Evolutionary conservation across 2,329 filamentous ascomycete genomes (phyloP), one percentile per base, ranked within the genome.

Genomic region (Delphinella strobiligena): DNA sequence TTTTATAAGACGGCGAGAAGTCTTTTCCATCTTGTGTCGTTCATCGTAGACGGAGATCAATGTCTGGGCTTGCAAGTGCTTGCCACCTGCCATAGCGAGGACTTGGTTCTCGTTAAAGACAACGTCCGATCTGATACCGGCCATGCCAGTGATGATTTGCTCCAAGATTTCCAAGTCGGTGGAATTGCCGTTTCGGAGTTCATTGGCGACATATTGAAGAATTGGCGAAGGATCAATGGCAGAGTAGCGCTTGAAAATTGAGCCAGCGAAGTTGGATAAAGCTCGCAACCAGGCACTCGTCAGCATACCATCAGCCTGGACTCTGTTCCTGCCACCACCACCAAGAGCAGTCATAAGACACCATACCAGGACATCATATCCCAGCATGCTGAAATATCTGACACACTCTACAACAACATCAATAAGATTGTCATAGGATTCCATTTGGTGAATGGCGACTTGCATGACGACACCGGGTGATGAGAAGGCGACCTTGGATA

Each of bases 401-500:
- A 85, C 87, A 54, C 88, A 95, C 56, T 95, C 87, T 11, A 96
- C 88, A 45, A 98, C 85, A 4, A 86, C 85, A 45, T 94, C 85
- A 41, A 94, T 94, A 45, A 98, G 72, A 55, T 96, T 98, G 55
- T 82, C 83, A 58, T 98, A 98, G 0, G 82, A 80, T 60, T 98
- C 88, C 43, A 95, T 85, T 59, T 95, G 88, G 46, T 80, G 80
- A 42, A 98, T 76, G 5, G 88, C 86, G 41, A 89, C 82, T 52
- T 79, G 79, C 64, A 95, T 94, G 17, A 96, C 88, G 41, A 94
- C 74, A 18, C 89, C 89, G 1, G 91, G 93, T 32, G 86, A 91
- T 1, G 86, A 80, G 52, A 86, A 83, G 18, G 88, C 87, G n/a
- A 88, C 82, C 61, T 95, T 96, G 7, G 89, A 88, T 19, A 98